Percentiles rank a stretch among this genome's conserved stretches.
Conservation (phyloP, 108 stramenopile genomes). For the Conticribra guillardii region DNA sequence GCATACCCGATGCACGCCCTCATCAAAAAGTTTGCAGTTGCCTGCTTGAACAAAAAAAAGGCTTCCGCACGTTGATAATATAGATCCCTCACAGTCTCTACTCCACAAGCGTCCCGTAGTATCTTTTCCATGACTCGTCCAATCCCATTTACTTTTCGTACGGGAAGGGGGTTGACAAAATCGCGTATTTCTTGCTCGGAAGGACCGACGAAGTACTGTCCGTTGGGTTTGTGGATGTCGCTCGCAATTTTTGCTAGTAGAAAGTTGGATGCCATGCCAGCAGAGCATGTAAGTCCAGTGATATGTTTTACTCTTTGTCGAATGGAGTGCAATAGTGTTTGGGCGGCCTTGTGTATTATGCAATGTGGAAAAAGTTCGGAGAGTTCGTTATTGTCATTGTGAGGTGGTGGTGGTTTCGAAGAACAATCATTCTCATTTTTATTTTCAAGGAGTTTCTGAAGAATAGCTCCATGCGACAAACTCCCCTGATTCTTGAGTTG, state of each 20-base stretch:
- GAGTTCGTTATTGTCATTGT: not conserved
- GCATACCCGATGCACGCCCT: conserved; percentile 76
- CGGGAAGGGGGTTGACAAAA: conserved; percentile 77
- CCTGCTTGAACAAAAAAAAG: conserved; percentile 64
- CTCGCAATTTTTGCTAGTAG: conserved; percentile 85
- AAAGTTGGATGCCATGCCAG: conserved; percentile 90
- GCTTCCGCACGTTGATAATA: conserved; percentile 73
- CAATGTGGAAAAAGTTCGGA: conserved; percentile 21
- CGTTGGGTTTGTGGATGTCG: conserved; percentile 96
- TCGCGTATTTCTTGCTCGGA: conserved; percentile 56
- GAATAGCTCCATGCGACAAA: conserved; percentile 54
- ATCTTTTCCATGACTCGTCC: conserved; percentile 94
- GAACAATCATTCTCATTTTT: no score
- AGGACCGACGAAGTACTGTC: conserved; percentile 86
- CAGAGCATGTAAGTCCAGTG: conserved; percentile 93
- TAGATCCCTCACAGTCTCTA: conserved; percentile 85
- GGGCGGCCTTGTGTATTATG: conserved; percentile 37
- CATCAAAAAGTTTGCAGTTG: conserved; percentile 73
- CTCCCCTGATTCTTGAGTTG: conserved; percentile 29
- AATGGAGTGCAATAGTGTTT: conserved; percentile 64
- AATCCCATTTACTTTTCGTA: conserved; percentile 87
- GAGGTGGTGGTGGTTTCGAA: not conserved
- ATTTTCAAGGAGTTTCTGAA: conserved; percentile 9
- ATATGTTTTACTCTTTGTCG: conserved; percentile 61
- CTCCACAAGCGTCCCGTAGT: conserved; percentile 63